phyloP scores from a whole-genome alignment of 1,139 yeast genomes.

The Kurtzmaniella natalensis region DNA sequence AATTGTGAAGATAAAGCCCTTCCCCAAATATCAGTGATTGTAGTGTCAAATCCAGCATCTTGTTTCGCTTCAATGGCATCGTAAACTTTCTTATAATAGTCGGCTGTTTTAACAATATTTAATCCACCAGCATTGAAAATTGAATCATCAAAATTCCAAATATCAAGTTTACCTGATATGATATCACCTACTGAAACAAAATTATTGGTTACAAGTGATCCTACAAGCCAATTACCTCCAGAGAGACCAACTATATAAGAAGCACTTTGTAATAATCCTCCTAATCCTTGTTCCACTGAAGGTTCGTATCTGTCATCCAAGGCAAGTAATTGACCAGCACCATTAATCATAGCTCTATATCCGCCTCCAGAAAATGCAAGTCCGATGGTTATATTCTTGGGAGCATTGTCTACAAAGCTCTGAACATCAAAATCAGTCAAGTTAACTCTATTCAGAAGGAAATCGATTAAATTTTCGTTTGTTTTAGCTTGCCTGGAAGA shows the following conservation, averaged over 20 bases:
- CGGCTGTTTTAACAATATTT: slow-evolving; percentile 28
- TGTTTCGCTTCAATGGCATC: slow-evolving; percentile 27
- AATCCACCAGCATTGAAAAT: slow-evolving; percentile 38
- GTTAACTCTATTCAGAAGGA: slow-evolving; percentile 28
- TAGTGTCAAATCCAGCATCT: slow-evolving; percentile 32
- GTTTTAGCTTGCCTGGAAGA: slow-evolving; percentile 25
- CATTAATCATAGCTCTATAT: slow-evolving; percentile 41
- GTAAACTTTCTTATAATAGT: slow-evolving; percentile 29
- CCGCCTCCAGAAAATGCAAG: slow-evolving; percentile 46
- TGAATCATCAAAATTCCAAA: slow-evolving; percentile 39
- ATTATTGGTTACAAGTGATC: slow-evolving; percentile 33
- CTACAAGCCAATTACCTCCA: slow-evolving; percentile 45
- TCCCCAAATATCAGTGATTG: slow-evolving; percentile 45
- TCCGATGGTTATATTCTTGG: slow-evolving; percentile 35
- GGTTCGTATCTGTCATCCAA: slow-evolving; percentile 29
- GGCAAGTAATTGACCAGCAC: slow-evolving; percentile 39
- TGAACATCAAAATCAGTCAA: slow-evolving; percentile 31
- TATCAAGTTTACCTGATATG: slow-evolving; percentile 19
- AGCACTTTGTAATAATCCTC: slow-evolving; percentile 38
- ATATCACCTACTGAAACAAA: slow-evolving; percentile 36
- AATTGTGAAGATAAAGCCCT: slow-evolving; percentile 38
- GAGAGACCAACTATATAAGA: slow-evolving; percentile 39
- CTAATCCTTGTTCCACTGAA: slow-evolving; percentile 26
- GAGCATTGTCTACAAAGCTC: slow-evolving; percentile 21
- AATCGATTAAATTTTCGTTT: slow-evolving; percentile 26